A percentile compares a stretch with the other conserved stretches of the same genome.
Evolutionary conservation across 2,329 filamentous ascomycete genomes (phyloP).

Genomic region (Magnaporthiopsis rhizophila): DNA sequence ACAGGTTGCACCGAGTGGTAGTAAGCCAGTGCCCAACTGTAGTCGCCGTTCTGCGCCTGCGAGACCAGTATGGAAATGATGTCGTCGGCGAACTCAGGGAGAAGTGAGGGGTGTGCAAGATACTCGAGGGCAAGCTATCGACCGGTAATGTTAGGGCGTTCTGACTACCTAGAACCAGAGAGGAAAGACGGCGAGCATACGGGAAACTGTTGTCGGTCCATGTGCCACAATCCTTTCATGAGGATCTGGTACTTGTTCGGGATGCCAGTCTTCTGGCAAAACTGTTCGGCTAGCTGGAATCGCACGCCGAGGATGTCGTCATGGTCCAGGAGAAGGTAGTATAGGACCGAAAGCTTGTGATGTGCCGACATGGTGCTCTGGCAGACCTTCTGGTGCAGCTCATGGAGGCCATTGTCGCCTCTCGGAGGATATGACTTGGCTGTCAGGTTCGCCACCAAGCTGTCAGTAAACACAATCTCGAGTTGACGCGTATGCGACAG

Average conservation of each 20-base stretch:
- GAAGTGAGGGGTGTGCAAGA: slow-evolving; percentile 70
- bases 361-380: slow-evolving; percentile 57
- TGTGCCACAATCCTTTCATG: slow-evolving; percentile 73
- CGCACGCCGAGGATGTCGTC: slow-evolving; percentile 42
- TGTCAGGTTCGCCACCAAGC: slow-evolving; percentile 20
- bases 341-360: slow-evolving; percentile 75
- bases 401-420: slow-evolving; percentile 56
- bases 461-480: neutral
- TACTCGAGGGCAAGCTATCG: slow-evolving; percentile 59
- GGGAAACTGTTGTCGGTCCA: slow-evolving; percentile 64
- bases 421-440: slow-evolving; percentile 68
- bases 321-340: slow-evolving; percentile 75
- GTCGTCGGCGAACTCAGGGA: slow-evolving; percentile 75
- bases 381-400: slow-evolving; percentile 63
- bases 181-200: slow-evolving; percentile 29
- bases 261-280: slow-evolving; percentile 56
- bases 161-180: too few species aligned
- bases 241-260: slow-evolving; percentile 72
- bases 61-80: slow-evolving; percentile 64
- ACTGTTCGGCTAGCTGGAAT: slow-evolving; percentile 42
- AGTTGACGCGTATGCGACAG: neutral
- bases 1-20: slow-evolving; percentile 69
- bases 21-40: slow-evolving; percentile 64
- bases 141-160: neutral
- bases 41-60: slow-evolving; percentile 50